Evolutionary conservation across 2,329 filamentous ascomycete species (phyloP).

Genomic region (Xylaria sp.): DNA sequence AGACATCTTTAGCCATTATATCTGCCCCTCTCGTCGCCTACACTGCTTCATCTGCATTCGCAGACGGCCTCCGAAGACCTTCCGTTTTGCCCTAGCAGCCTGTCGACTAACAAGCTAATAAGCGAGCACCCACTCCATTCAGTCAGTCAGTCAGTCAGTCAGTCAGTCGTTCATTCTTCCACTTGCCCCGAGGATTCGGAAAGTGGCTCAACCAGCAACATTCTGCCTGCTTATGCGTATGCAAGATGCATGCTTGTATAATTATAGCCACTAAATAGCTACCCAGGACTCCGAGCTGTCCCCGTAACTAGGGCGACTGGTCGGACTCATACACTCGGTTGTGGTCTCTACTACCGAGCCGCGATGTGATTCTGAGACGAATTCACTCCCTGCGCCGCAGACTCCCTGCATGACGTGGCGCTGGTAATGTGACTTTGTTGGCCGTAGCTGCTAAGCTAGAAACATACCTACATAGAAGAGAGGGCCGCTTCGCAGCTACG

Average conservation of each 20-base stretch:
- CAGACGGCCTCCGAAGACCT: slow-evolving; percentile 23
- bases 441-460: not conserved
- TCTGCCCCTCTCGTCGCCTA: not conserved
- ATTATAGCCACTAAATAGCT: not conserved
- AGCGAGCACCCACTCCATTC: not conserved
- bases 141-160: not conserved
- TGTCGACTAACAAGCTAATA: not conserved
- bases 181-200: slow-evolving; percentile 9
- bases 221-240: not conserved
- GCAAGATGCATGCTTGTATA: not conserved
- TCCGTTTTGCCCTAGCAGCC: not conserved
- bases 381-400: slow-evolving; percentile 2
- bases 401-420: slow-evolving; percentile 14
- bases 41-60: slow-evolving; percentile 3
- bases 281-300: slow-evolving; percentile 22
- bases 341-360: not conserved
- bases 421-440: not conserved
- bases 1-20: not conserved
- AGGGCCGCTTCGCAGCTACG: slow-evolving; percentile 2
- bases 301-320: slow-evolving; percentile 4
- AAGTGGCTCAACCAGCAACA: not conserved
- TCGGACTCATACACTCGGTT: not conserved
- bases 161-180: too few relatives aligned
- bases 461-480: not conserved
- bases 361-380: not conserved